These are phyloP conservation scores for Fusarium sp. DNA, from an alignment of 2,329 filamentous ascomycete genomes.

Conservation along the genomic window DNA sequence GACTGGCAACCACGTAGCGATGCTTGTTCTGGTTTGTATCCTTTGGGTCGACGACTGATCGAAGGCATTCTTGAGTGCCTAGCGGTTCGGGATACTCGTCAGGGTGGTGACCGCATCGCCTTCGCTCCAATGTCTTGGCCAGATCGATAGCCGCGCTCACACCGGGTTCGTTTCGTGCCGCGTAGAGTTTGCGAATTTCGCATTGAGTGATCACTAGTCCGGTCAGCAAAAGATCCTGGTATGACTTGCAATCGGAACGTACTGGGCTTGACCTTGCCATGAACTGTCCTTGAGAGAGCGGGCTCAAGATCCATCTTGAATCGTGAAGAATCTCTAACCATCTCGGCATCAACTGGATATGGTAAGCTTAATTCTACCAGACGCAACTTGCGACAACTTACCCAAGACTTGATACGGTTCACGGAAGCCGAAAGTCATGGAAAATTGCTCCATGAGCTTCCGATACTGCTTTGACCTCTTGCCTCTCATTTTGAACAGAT, in stretches of 20 bases:
- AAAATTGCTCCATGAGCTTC: constrained; percentile 95
- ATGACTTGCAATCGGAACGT: constrained; percentile 49
- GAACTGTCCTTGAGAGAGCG: constrained; percentile 82
- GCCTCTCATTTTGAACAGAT: constrained; percentile 56
- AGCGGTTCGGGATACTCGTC: constrained; percentile 77
- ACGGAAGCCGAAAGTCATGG: constrained; percentile 87
- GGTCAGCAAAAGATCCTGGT: constrained; percentile 38
- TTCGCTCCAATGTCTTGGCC: constrained; percentile 79
- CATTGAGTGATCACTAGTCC: constrained; percentile 81
- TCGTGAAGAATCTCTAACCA: constrained; percentile 81
- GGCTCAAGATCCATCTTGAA: constrained; percentile 91
- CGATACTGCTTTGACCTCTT: constrained; percentile 66
- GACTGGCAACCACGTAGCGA: constrained; percentile 80
- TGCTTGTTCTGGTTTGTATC: constrained; percentile 77
- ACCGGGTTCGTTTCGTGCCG: constrained; percentile 64
- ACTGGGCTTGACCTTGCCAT: constrained; percentile 87
- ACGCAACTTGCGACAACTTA: constrained; percentile 51
- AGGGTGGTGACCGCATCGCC: constrained; percentile 81
- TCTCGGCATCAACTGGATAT: constrained; percentile 78
- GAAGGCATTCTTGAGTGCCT: constrained; percentile 75
- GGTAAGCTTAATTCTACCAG: constrained; percentile 38
- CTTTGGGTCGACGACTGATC: constrained; percentile 83
- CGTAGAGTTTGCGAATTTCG: constrained; percentile 82
- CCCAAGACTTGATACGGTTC: constrained; percentile 92
- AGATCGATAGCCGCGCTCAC: constrained; percentile 72